Conservation (phyloP, 2,329 filamentous ascomycete species). For the Stagonosporopsis vannaccii region DNA sequence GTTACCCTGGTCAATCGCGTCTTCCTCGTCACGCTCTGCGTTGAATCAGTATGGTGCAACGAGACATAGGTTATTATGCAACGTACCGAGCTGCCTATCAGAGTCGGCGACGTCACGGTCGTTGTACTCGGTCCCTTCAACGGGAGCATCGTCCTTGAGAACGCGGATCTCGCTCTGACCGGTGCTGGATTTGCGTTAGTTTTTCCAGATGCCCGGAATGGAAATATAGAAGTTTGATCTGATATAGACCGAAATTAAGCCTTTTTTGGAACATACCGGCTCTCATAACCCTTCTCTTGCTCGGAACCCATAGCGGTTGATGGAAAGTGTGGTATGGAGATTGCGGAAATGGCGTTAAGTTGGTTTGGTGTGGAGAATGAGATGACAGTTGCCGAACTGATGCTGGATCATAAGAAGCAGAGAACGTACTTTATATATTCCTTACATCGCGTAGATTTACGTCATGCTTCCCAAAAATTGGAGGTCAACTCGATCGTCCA, state of each 20-base stretch:
- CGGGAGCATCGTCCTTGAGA: conserved; percentile 54
- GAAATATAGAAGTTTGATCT: too few relatives aligned
- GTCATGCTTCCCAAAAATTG: conserved; percentile 18
- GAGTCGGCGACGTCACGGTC: conserved; percentile 55
- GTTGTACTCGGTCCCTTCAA: conserved; percentile 54
- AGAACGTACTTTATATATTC: conserved; percentile 21
- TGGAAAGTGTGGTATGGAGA: neutral
- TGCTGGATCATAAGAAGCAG: neutral
- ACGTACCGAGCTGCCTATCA: conserved; percentile 56
- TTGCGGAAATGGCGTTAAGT: neutral
- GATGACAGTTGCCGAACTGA: neutral
- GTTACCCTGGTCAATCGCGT: conserved; percentile 58
- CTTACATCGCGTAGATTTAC: conserved; percentile 1
- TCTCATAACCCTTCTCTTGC: conserved; percentile 19
- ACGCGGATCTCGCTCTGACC: conserved; percentile 57
- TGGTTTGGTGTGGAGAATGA: neutral
- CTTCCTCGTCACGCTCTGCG: conserved; percentile 56
- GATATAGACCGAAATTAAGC: too few relatives aligned
- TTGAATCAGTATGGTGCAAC: neutral
- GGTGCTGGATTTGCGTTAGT: conserved; percentile 47
- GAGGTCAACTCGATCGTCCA: neutral
- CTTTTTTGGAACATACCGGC: too few relatives aligned
- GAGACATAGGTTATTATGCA: too few relatives aligned
- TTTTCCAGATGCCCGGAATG: too few relatives aligned
- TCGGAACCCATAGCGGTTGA: conserved; percentile 37